These are phyloP conservation scores for Microcos paniculata DNA, from an alignment of 345 rosid genomes.

Conservation along the genomic window DNA sequence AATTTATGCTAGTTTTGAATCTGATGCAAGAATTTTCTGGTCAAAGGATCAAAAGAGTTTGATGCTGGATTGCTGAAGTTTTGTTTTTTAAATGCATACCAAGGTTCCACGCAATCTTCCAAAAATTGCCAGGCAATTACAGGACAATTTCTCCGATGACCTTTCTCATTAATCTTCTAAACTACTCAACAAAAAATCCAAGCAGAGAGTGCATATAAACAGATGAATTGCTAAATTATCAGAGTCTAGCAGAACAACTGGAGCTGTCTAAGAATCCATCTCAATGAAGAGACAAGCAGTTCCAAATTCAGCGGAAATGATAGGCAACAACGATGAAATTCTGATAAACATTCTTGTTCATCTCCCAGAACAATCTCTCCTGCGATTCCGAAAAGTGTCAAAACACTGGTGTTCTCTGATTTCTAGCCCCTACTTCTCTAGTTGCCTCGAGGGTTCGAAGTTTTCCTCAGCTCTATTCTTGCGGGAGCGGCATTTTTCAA, in stretches of 20 bases:
- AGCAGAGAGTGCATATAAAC: neutral
- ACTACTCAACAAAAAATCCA: neutral
- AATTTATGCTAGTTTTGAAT: neutral
- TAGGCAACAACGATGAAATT: conserved; percentile 28
- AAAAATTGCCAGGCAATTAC: conserved; percentile 7
- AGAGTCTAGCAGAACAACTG: neutral
- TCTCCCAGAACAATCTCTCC: conserved; percentile 29
- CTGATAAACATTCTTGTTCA: conserved; percentile 29
- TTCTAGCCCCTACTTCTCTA: conserved; percentile 26
- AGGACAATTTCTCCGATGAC: neutral
- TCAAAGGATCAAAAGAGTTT: neutral
- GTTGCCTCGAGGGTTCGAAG: neutral
- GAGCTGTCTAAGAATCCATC: neutral
- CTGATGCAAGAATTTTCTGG: neutral
- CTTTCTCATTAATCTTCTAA: neutral
- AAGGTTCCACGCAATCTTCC: neutral
- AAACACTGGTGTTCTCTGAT: conserved; percentile 35
- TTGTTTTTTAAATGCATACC: neutral
- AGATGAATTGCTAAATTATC: neutral
- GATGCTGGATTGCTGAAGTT: neutral
- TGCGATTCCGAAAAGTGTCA: conserved; percentile 36
- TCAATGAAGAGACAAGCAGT: neutral
- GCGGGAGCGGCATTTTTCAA: neutral
- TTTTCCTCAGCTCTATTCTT: conserved; percentile 17
- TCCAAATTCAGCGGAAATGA: conserved; percentile 16